Evolutionary conservation across 306 rosid species (phyloP).

Genomic region (Delonix regia): DNA sequence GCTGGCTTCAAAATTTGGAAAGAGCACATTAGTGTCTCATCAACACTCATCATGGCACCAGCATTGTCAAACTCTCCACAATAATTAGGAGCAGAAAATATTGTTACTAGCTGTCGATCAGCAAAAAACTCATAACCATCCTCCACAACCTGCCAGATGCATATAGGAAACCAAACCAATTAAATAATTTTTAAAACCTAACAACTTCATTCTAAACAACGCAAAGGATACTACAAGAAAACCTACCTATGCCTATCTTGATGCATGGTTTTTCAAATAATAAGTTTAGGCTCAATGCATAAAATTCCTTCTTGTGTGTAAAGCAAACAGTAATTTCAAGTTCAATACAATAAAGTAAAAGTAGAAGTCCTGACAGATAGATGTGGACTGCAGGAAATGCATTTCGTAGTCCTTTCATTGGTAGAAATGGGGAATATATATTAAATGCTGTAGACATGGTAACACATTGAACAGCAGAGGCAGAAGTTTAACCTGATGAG

Average conservation of each 20-base stretch:
- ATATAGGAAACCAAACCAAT: slow-evolving; percentile 14
- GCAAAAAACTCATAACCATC: slow-evolving; percentile 95
- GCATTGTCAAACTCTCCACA: slow-evolving; percentile 97
- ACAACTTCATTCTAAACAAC: slow-evolving; percentile 26
- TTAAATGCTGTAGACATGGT: slow-evolving; percentile 27
- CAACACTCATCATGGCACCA: slow-evolving; percentile 99
- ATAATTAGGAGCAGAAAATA: slow-evolving; percentile 96
- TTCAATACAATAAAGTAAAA: slow-evolving; percentile 1
- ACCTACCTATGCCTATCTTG: slow-evolving; percentile 24
- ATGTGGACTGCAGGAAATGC: slow-evolving; percentile 22
- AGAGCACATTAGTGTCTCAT: slow-evolving; percentile 93
- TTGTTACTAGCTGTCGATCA: slow-evolving; percentile 82
- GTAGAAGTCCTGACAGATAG: not conserved
- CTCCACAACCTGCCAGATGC: slow-evolving; percentile 79
- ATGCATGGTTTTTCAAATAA: slow-evolving; percentile 16
- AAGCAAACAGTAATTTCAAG: slow-evolving; percentile 5
- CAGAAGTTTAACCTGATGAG: slow-evolving; percentile 80
- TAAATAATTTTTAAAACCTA: slow-evolving; percentile 18
- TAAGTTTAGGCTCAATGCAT: slow-evolving; percentile 1
- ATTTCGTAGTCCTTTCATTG: slow-evolving; percentile 27
- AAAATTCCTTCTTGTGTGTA: not conserved
- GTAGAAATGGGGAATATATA: slow-evolving; percentile 32
- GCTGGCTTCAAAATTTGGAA: slow-evolving; percentile 94
- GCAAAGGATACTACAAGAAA: slow-evolving; percentile 3
- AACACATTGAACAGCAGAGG: slow-evolving; percentile 26